Evolutionary conservation across 257 asterid genomes (phyloP), one percentile per base, ranked within the genome.

Genomic region (Catharanthus roseus): DNA sequence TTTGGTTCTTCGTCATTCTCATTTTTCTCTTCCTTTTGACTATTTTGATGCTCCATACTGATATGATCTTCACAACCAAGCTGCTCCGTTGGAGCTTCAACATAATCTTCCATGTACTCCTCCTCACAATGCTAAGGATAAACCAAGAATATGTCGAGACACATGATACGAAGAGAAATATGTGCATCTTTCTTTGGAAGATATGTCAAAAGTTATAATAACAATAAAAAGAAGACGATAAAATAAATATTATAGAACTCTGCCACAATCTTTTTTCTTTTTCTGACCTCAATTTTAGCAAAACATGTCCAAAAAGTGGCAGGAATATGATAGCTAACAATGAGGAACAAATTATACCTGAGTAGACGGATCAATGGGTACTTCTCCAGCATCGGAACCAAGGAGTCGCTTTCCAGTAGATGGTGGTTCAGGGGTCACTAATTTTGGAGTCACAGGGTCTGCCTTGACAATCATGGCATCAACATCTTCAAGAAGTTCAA

Each of bases 391-490:
- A 74, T 74, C 85, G 24, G 6, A 42, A 70, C 53, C 74, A 26
- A 77, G 71, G 68, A 62, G 45, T 38, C 77, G 75, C 71, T 78
- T 84, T 75, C 82, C 99, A 23, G 79, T 62, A 45, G 80, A 85
- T 69, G 88, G 84, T 60, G 90, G 96, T 29, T 87, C 97, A 26
- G 97, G 96, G 73, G 87, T 82, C 65, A 68, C 88, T 8, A 85
- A 84, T 80, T 85, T 89, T 33, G 99, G 99, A 42, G 97, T 93
- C 67, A 85, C 77, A 0, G 97, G 97, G 69, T 91, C 97, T 72
- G 77, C 95, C 74, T 86, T 88, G 55, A 74, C 70, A 57, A 66
- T 63, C 71, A 58, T 51, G 19, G 55, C 57, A 24, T 63, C 85
- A 55, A 21, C 12, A 36, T 67, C 83, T 69, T 86, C 95, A 1